These are phyloP conservation scores for Pseudopyricularia javanii DNA, from an alignment of 2,329 filamentous ascomycete genomes.

Conservation along the genomic window DNA sequence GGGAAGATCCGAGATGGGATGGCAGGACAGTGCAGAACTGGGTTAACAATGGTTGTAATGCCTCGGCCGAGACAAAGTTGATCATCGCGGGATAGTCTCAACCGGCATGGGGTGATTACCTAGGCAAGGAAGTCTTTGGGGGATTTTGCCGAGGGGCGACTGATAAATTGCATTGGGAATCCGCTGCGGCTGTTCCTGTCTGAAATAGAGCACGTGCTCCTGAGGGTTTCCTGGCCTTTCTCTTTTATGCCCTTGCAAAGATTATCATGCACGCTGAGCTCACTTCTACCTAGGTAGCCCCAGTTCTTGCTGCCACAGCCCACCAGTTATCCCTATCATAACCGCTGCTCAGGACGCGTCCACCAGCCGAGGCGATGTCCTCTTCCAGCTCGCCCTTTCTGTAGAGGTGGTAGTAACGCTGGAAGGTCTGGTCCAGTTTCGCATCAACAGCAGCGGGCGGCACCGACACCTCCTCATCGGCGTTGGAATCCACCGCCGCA, in stretches of 20 bases:
- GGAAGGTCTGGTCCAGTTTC: slow-evolving; percentile 46
- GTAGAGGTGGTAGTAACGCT: slow-evolving; percentile 93
- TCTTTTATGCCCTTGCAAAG: not conserved
- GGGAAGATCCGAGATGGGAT: too few relatives aligned
- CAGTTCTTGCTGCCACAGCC: slow-evolving; percentile 43
- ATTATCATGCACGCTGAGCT: too few relatives aligned
- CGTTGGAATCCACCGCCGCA: too few relatives aligned
- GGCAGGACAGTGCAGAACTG: too few relatives aligned
- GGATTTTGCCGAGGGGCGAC: too few relatives aligned
- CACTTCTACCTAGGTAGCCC: not conserved
- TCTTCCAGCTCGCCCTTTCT: slow-evolving; percentile 73
- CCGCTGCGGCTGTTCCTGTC: not conserved
- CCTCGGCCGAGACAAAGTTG: too few relatives aligned
- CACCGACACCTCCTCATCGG: not conserved
- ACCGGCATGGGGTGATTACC: too few relatives aligned
- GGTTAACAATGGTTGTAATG: too few relatives aligned
- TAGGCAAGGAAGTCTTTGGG: too few relatives aligned
- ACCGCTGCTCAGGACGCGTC: slow-evolving; percentile 62
- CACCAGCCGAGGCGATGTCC: slow-evolving; percentile 64
- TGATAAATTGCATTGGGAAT: too few relatives aligned
- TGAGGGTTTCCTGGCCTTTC: not conserved
- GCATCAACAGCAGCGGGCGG: not conserved
- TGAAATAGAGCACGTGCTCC: not conserved
- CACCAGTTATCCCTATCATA: slow-evolving; percentile 99
- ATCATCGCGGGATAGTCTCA: too few relatives aligned